phyloP scores from a whole-genome alignment of 2,329 filamentous ascomycete genomes.

The Ceratocystis lukuohia region DNA sequence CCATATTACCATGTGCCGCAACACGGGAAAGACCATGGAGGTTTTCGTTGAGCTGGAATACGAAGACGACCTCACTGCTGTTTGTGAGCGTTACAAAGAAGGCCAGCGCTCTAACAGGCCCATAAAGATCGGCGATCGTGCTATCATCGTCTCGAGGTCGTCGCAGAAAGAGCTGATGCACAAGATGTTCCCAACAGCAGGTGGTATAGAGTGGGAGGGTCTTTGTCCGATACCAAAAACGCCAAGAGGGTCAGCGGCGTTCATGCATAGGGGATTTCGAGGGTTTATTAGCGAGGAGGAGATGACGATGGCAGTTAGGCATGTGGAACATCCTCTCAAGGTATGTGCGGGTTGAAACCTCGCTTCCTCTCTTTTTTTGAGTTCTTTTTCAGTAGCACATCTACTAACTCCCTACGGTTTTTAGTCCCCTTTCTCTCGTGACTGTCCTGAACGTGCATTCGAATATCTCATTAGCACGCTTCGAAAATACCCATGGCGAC shows the following conservation, averaged over 20 bases:
- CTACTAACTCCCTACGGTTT: constrained; percentile 12
- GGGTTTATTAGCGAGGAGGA: constrained; percentile 50
- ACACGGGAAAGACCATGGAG: constrained; percentile 48
- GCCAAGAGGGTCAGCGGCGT: constrained; percentile 26
- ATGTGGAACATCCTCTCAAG: constrained; percentile 47
- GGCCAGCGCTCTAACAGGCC: constrained; percentile 28
- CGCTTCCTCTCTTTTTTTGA: background rate
- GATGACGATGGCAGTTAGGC: constrained; percentile 49
- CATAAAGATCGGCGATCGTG: constrained; percentile 42
- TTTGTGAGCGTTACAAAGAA: constrained; percentile 36
- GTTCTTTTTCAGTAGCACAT: background rate
- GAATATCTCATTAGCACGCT: constrained; percentile 53
- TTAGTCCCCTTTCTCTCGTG: constrained; percentile 45
- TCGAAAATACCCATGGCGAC: constrained; percentile 50
- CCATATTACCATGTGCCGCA: constrained; percentile 53
- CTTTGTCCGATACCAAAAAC: constrained; percentile 27
- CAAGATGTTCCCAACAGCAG: constrained; percentile 46
- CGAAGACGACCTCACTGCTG: constrained; percentile 39
- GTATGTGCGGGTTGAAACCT: constrained; percentile 32
- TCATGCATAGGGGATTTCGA: constrained; percentile 34
- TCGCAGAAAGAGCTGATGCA: constrained; percentile 45
- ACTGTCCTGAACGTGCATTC: constrained; percentile 50
- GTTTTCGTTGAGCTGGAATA: constrained; percentile 45
- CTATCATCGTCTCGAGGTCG: constrained; percentile 43
- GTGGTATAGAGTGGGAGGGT: constrained; percentile 43